Conservation (phyloP, 2,329 filamentous ascomycete species). For the Penicillium brevicompactum region DNA sequence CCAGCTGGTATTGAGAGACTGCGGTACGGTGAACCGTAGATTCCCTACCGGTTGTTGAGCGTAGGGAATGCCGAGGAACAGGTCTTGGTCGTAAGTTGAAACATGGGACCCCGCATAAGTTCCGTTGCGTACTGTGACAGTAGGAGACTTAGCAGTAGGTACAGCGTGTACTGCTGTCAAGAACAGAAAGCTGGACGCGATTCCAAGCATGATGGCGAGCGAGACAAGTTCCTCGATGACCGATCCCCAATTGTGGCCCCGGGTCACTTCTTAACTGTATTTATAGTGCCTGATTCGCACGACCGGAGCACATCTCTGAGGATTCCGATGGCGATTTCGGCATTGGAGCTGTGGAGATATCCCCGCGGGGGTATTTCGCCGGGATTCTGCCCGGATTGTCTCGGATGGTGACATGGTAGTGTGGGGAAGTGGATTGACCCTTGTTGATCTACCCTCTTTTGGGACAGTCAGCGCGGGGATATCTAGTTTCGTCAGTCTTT, state of each 20-base stretch:
- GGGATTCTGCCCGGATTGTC: background rate
- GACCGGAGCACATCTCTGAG: background rate
- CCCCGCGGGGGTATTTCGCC: background rate
- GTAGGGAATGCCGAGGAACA: slow-evolving; percentile 60
- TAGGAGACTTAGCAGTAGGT: slow-evolving; percentile 29
- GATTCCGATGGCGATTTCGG: background rate
- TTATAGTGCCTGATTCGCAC: background rate
- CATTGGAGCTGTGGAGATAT: background rate
- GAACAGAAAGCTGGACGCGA: slow-evolving; percentile 13
- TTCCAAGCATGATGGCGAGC: slow-evolving; percentile 5
- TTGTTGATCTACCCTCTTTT: background rate
- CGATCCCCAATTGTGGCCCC: background rate
- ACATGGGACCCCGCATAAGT: slow-evolving; percentile 50
- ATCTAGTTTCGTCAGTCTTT: background rate
- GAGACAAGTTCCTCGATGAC: background rate
- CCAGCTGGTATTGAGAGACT: slow-evolving; percentile 53
- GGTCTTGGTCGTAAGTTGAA: slow-evolving; percentile 50
- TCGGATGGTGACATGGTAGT: background rate
- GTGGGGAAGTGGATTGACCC: background rate
- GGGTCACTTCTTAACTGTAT: background rate
- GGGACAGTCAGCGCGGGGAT: background rate
- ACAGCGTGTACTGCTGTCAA: slow-evolving; percentile 18
- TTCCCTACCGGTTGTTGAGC: slow-evolving; percentile 57
- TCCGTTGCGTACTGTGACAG: slow-evolving; percentile 46
- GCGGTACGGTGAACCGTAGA: slow-evolving; percentile 56